These are phyloP conservation scores for Pleurotus pulmonarius DNA, from an alignment of 768 basidiomycete species.

Conservation along the genomic window DNA sequence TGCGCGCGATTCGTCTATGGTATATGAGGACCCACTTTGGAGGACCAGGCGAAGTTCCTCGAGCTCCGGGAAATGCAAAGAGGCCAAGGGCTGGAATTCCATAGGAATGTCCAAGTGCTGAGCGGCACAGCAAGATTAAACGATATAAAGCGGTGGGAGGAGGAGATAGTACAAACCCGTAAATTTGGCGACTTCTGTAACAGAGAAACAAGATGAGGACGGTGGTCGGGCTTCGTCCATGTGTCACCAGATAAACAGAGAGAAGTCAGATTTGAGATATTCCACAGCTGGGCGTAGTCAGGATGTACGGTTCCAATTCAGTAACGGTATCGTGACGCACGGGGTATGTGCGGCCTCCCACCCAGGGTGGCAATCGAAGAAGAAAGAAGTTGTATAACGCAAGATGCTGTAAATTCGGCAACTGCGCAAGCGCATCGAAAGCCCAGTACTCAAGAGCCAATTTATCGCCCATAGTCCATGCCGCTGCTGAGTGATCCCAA, in stretches of 20 bases:
- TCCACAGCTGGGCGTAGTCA: constrained; percentile 23
- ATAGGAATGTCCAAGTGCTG: constrained; percentile 44
- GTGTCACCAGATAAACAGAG: constrained; percentile 23
- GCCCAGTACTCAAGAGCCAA: constrained; percentile 36
- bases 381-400: constrained; percentile 34
- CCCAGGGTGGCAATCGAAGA: constrained; percentile 19
- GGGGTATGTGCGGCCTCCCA: constrained; percentile 32
- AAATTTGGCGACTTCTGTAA: constrained; percentile 23
- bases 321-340: constrained; percentile 20
- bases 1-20: constrained; percentile 30
- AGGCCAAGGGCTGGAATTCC: constrained; percentile 34
- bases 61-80: constrained; percentile 35
- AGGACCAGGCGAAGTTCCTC: constrained; percentile 37
- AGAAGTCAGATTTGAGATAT: constrained; percentile 21
- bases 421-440: constrained; percentile 25
- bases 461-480: constrained; percentile 25
- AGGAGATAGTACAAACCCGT: constrained; percentile 17
- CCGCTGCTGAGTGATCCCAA: constrained; percentile 21
- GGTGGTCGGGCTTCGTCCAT: constrained; percentile 24
- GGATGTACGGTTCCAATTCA: not conserved
- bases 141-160: not conserved
- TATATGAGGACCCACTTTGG: constrained; percentile 32
- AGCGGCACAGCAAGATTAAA: not conserved
- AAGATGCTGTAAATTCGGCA: constrained; percentile 28
- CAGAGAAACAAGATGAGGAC: constrained; percentile 20